phyloP scores from a whole-genome alignment of 345 rosid species.

The Brassica nigra region DNA sequence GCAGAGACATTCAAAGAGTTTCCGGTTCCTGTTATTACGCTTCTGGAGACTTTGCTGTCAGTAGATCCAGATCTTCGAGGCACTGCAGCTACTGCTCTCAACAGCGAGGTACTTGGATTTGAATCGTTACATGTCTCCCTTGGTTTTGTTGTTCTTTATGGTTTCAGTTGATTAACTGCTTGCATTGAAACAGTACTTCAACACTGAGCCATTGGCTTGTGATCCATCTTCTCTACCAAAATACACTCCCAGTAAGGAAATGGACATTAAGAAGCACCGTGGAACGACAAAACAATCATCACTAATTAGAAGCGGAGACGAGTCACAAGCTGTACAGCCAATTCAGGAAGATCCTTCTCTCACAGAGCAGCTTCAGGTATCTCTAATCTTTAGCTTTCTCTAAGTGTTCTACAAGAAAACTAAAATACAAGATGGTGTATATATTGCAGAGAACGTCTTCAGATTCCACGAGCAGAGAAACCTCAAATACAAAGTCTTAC shows the following conservation, averaged over 20 bases:
- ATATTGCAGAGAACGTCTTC: conserved; percentile 22
- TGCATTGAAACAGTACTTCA: conserved; percentile 58
- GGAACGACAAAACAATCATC: conserved; percentile 58
- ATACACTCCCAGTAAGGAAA: conserved; percentile 89
- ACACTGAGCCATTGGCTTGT: conserved; percentile 71
- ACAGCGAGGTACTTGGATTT: conserved; percentile 56
- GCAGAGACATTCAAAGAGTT: conserved; percentile 62
- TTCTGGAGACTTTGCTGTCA: conserved; percentile 77
- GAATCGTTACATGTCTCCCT: background rate
- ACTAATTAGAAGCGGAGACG: conserved; percentile 1
- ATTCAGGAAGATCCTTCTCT: conserved; percentile 1
- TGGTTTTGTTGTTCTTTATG: conserved; percentile 2
- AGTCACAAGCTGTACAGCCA: conserved; percentile 22
- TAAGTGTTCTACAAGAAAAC: conserved; percentile 10
- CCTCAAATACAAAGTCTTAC: conserved; percentile 7
- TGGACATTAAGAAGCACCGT: conserved; percentile 61
- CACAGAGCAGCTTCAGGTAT: conserved; percentile 25
- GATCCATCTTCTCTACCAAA: conserved; percentile 89
- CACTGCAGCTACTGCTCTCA: conserved; percentile 72
- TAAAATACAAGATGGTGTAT: background rate
- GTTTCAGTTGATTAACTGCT: background rate
- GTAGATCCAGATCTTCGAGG: conserved; percentile 74
- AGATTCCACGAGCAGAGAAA: conserved; percentile 29
- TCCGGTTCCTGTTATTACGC: conserved; percentile 60
- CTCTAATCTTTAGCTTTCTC: conserved; percentile 8